A percentile compares a stretch with the other conserved stretches of the same genome.
Conservation (phyloP, 805 yeast species). For the Candida alai region DNA sequence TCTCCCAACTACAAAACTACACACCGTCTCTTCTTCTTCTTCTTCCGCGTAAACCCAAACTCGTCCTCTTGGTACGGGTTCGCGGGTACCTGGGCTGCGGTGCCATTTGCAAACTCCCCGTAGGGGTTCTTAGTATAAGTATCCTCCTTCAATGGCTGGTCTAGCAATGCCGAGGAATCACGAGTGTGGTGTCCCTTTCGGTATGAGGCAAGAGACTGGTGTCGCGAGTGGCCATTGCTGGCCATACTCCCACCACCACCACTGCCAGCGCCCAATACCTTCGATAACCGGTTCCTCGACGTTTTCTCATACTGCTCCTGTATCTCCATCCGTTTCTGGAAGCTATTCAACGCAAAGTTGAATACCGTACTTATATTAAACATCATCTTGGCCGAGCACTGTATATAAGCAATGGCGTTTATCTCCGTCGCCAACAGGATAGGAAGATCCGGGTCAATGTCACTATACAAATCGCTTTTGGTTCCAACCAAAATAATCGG, state of each 20-base stretch:
- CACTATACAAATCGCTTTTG: slow-evolving; percentile 55
- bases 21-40: slow-evolving; percentile 30
- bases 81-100: neutral
- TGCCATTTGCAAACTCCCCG: slow-evolving; percentile 18
- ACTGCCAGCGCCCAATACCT: slow-evolving; percentile 23
- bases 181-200: slow-evolving; percentile 36
- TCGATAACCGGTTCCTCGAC: slow-evolving; percentile 30
- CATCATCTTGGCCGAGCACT: slow-evolving; percentile 74
- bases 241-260: slow-evolving; percentile 8
- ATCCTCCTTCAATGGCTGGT: slow-evolving; percentile 41
- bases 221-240: slow-evolving; percentile 16
- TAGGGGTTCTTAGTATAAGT: slow-evolving; percentile 33
- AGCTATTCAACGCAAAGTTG: slow-evolving; percentile 50
- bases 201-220: slow-evolving; percentile 21
- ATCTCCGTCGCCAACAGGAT: slow-evolving; percentile 52
- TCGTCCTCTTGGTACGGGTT: slow-evolving; percentile 35
- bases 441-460: slow-evolving; percentile 45
- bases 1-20: slow-evolving; percentile 24
- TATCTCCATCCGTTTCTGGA: slow-evolving; percentile 33
- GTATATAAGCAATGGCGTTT: slow-evolving; percentile 69
- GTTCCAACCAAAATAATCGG: slow-evolving; percentile 83
- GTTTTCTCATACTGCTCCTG: slow-evolving; percentile 36
- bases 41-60: slow-evolving; percentile 35
- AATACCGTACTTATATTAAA: slow-evolving; percentile 67
- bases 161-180: slow-evolving; percentile 33